phyloP scores from a whole-genome alignment of 352 stramenopile genomes.

The Pythium pyrilobum region DNA sequence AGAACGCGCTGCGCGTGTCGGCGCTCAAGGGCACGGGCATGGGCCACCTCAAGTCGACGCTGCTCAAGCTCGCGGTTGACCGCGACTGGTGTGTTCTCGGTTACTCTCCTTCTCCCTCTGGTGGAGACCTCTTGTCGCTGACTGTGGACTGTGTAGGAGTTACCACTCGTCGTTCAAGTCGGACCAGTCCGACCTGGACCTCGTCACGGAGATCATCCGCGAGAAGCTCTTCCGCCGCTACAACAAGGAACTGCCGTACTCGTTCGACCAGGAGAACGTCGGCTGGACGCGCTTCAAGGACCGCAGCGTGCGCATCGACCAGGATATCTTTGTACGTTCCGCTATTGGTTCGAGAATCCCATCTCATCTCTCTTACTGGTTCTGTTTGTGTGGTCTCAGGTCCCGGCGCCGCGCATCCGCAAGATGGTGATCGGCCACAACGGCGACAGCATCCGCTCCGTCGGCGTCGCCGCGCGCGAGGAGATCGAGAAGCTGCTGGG shows the following conservation, averaged over 20 bases:
- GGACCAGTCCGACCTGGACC: constrained; percentile 71
- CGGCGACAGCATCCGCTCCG: constrained; percentile 65
- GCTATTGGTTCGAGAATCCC: neutral
- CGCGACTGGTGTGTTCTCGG: constrained; percentile 38
- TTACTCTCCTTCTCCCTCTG: constrained; percentile 5
- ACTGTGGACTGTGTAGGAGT: constrained; percentile 24
- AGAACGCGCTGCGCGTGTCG: constrained; percentile 77
- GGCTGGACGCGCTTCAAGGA: constrained; percentile 86
- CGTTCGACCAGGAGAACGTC: constrained; percentile 76
- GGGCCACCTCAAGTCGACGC: constrained; percentile 49
- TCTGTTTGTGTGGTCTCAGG: constrained; percentile 21
- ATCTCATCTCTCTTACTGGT: neutral
- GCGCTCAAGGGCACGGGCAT: constrained; percentile 68
- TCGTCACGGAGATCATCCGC: constrained; percentile 86
- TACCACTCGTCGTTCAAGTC: constrained; percentile 87
- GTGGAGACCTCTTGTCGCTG: neutral
- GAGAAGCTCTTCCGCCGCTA: constrained; percentile 86
- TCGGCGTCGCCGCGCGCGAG: constrained; percentile 63
- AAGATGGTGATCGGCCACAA: constrained; percentile 81
- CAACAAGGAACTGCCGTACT: constrained; percentile 84
- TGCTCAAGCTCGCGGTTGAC: constrained; percentile 66
- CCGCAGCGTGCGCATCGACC: constrained; percentile 82
- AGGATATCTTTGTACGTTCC: constrained; percentile 80
- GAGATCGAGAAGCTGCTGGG: constrained; percentile 76
- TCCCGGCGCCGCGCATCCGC: constrained; percentile 62